Evolutionary conservation across 192 early-diverging fungal species (phyloP).

Genomic region (Entomortierella beljakovae): DNA sequence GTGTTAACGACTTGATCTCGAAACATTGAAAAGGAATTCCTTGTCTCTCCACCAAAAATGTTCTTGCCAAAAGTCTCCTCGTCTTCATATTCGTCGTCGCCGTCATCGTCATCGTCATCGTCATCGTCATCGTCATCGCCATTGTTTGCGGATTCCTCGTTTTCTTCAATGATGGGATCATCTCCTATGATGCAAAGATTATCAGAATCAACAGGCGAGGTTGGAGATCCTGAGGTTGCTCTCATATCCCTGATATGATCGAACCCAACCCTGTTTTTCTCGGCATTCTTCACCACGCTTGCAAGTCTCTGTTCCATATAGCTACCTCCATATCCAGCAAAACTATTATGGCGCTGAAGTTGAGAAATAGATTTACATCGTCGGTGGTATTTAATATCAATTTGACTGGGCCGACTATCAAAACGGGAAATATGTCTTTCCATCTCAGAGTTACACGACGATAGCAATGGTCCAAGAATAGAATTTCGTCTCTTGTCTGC

Average conservation of each 20-base stretch:
- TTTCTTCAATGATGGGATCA: background rate
- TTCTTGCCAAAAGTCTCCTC: slow-evolving; percentile 21
- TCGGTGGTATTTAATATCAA: slow-evolving; percentile 15
- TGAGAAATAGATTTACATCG: slow-evolving; percentile 10
- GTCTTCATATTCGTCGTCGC: background rate
- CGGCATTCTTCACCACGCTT: too few species aligned
- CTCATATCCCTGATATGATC: background rate
- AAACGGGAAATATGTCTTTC: slow-evolving; percentile 10
- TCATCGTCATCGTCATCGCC: background rate
- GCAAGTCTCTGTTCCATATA: background rate
- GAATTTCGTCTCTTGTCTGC: slow-evolving; percentile 5
- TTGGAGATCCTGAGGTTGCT: background rate
- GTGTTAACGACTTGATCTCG: background rate
- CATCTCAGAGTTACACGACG: slow-evolving; percentile 2
- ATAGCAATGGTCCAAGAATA: slow-evolving; percentile 4
- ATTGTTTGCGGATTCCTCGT: background rate
- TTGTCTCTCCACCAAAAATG: slow-evolving; percentile 5
- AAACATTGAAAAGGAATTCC: background rate
- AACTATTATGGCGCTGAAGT: background rate
- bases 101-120: background rate
- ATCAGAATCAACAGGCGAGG: background rate
- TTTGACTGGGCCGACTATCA: slow-evolving; percentile 4
- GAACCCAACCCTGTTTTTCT: too few species aligned
- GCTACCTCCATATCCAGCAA: background rate
- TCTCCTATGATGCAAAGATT: background rate